Conservation (phyloP, 1,284 basidiomycete species). For the Microbotryum silenes-acaulis region DNA sequence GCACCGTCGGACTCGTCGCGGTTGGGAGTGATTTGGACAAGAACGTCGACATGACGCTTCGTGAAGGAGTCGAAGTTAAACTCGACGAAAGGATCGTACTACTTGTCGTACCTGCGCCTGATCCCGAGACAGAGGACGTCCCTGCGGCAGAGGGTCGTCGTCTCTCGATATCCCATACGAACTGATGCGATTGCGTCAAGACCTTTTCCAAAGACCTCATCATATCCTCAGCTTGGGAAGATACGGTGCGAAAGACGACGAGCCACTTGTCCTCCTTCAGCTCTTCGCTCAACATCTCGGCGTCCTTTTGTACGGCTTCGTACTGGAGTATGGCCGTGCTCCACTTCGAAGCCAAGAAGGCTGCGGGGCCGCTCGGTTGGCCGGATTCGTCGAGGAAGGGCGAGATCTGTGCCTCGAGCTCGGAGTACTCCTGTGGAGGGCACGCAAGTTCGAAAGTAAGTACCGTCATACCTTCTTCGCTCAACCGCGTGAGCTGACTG, state of each 20-base stretch:
- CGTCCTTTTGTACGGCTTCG: slow-evolving; percentile 70
- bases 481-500: neutral
- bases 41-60: too few species aligned
- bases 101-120: too few species aligned
- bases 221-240: slow-evolving; percentile 89
- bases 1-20: neutral
- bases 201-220: slow-evolving; percentile 90
- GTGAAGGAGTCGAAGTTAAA: too few species aligned
- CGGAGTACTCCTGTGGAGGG: slow-evolving; percentile 54
- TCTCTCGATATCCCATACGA: slow-evolving; percentile 13
- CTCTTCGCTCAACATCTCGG: slow-evolving; percentile 65
- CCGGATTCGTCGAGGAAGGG: slow-evolving; percentile 48
- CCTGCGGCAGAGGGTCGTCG: neutral
- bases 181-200: slow-evolving; percentile 69
- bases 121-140: neutral
- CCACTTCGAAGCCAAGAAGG: slow-evolving; percentile 59
- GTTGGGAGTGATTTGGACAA: too few species aligned
- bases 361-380: slow-evolving; percentile 44
- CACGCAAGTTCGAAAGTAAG: neutral
- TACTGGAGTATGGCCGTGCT: slow-evolving; percentile 60
- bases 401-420: slow-evolving; percentile 55
- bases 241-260: slow-evolving; percentile 84
- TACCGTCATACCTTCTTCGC: neutral
- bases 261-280: slow-evolving; percentile 90
- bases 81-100: too few species aligned